Evolutionary conservation across 495 filamentous ascomycete genomes (phyloP), one percentile per base, ranked within the genome.

Genomic region (Aspergillus wentii): DNA sequence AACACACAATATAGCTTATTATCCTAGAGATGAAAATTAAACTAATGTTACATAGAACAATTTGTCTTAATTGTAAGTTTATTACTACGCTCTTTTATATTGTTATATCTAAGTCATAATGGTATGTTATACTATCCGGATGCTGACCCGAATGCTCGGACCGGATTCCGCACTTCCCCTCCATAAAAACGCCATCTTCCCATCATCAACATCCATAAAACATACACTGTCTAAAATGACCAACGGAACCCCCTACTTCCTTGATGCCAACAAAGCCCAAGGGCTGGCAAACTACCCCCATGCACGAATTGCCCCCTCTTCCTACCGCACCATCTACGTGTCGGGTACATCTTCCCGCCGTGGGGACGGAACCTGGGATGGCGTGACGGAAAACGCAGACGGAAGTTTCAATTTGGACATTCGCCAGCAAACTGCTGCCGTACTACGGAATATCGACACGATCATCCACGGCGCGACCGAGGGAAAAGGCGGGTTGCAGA

Each of bases 241-340:
- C 8, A 54, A 54, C 44, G 54, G 54, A 26, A 44, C 47, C 1
- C 32, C 52, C 7, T 61, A 56, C 35, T 51, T 63, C 36, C 57
- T 58, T 14, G 43, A 48, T 6, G 40, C 57, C 4, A 37, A 48
- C 18, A 48, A 53, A 3, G 51, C 57, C 20, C 44, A 54, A 35
- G 59, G 59, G n/a, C 44, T 57, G 7, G 56, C 50, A 29, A 57
- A 56, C 17, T 64, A 57, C 38, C 52, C 57, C 1, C 57, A 61
- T 33, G 57, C 60, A 1, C 55, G 60, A 14, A 49, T 53, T 19
- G 44, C 49, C 17, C 29, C 46, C 25, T 38, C 44, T 8, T 31
- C 40, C 34, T 37, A 41, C 17, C 40, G 45, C 33, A 56, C 56
- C 32, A 59, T 62, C 27, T 58, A 64, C 36, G 51, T 58, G 31